phyloP scores from a whole-genome alignment of 2,329 filamentous ascomycete species.

The Elsinoe fawcettii region DNA sequence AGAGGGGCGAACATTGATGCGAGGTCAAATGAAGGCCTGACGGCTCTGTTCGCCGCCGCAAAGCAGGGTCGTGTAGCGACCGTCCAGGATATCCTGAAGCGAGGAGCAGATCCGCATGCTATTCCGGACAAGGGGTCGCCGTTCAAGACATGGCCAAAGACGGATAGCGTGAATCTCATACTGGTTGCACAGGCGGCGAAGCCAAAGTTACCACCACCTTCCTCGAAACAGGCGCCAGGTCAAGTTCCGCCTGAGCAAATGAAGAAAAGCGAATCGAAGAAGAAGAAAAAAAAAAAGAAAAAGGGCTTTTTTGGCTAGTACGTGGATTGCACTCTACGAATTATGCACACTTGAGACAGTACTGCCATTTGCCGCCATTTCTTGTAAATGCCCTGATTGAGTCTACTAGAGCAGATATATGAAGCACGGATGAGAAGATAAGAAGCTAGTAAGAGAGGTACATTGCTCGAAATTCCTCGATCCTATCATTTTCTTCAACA shows the following conservation, averaged over 20 bases:
- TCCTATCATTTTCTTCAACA: too few species aligned
- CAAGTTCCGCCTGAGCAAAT: not conserved
- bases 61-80: not conserved
- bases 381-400: too few species aligned
- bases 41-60: not conserved
- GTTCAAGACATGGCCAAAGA: not conserved
- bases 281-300: too few species aligned
- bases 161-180: not conserved
- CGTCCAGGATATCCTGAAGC: not conserved
- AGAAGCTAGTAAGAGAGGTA: too few species aligned
- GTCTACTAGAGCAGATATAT: too few species aligned
- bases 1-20: not conserved
- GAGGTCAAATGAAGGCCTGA: not conserved
- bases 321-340: too few species aligned
- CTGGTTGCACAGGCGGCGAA: not conserved
- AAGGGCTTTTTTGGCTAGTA: too few species aligned
- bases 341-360: too few species aligned
- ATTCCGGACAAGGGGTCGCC: not conserved
- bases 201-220: not conserved
- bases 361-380: too few species aligned
- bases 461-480: too few species aligned
- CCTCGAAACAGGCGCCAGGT: not conserved
- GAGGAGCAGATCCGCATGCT: not conserved
- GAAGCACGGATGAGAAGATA: too few species aligned
- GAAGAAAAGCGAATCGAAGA: too few species aligned